Conservation (phyloP, 2,329 filamentous ascomycete genomes). For the Cytospora piceae region DNA sequence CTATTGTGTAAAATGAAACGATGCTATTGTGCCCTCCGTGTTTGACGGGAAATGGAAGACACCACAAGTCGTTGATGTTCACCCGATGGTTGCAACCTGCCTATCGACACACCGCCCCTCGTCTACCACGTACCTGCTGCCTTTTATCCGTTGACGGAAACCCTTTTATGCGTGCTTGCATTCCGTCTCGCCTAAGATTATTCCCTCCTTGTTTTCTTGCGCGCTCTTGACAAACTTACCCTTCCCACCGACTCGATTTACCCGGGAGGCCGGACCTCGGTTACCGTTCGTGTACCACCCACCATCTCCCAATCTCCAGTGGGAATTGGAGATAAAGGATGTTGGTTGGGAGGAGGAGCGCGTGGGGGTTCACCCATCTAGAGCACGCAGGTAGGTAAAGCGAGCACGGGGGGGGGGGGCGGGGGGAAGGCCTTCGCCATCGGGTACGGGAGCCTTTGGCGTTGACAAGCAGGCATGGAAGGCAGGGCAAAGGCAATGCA, state of each 20-base stretch:
- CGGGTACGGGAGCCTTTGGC: conserved; percentile 3
- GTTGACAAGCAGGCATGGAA: background rate
- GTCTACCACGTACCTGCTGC: background rate
- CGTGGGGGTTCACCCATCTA: conserved; percentile 1
- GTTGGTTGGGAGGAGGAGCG: background rate
- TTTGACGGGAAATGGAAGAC: too few species aligned
- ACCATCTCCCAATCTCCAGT: conserved; percentile 2
- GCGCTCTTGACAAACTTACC: conserved; percentile 14
- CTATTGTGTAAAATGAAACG: background rate
- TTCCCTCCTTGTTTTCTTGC: background rate
- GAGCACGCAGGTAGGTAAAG: conserved; percentile 5
- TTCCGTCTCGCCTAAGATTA: background rate
- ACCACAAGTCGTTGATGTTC: background rate
- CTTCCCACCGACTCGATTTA: conserved; percentile 4
- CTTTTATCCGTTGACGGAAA: background rate
- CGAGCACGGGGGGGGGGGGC: conserved; percentile 8
- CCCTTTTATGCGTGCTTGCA: background rate
- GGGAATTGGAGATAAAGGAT: background rate
- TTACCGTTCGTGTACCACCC: conserved; percentile 8
- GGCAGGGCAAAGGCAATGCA: too few species aligned
- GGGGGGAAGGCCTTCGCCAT: background rate
- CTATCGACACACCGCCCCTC: conserved; percentile 3
- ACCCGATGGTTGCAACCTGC: conserved; percentile 10
- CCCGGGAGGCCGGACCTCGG: conserved; percentile 4
- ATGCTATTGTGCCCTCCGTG: too few species aligned